phyloP scores from a whole-genome alignment of 2,329 filamentous ascomycete species.

The Microdochium trichocladiopsis region DNA sequence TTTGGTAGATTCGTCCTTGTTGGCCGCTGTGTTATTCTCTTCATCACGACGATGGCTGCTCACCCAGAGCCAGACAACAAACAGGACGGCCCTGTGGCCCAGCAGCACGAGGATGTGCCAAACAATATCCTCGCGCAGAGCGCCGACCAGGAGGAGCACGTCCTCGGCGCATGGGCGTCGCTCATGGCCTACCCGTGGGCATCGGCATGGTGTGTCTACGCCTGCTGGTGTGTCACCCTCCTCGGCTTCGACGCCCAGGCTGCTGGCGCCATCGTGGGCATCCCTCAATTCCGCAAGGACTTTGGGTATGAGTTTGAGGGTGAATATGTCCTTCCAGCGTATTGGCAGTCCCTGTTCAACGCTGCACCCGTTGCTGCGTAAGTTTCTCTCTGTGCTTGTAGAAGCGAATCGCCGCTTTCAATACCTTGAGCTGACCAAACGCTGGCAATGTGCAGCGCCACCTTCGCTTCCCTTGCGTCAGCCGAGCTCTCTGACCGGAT shows the following conservation, averaged over 20 bases:
- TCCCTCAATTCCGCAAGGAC: constrained; percentile 29
- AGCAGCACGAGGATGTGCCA: background rate
- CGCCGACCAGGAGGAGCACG: background rate
- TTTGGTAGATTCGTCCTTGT: too few species aligned
- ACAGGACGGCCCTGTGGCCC: background rate
- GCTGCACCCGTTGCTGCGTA: background rate
- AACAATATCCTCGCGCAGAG: background rate
- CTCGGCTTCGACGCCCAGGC: constrained; percentile 58
- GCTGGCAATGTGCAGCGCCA: background rate
- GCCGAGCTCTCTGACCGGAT: constrained; percentile 37
- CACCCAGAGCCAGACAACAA: background rate
- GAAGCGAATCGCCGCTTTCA: too few species aligned
- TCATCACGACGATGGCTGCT: background rate
- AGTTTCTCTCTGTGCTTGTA: background rate
- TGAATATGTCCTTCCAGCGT: constrained; percentile 4
- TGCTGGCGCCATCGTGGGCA: too few species aligned
- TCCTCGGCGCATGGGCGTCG: constrained; percentile 11
- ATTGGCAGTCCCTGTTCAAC: constrained; percentile 11
- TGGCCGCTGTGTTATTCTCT: background rate
- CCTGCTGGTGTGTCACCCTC: constrained; percentile 54
- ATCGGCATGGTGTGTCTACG: constrained; percentile 50
- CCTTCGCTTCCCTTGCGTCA: constrained; percentile 45
- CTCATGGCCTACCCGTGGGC: constrained; percentile 35
- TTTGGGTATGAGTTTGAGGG: constrained; percentile 21
- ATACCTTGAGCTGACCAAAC: too few species aligned